Percentiles rank a stretch among this genome's conserved stretches.
Evolutionary conservation across 768 basidiomycete genomes (phyloP).

Genomic region (Serendipita sp.): DNA sequence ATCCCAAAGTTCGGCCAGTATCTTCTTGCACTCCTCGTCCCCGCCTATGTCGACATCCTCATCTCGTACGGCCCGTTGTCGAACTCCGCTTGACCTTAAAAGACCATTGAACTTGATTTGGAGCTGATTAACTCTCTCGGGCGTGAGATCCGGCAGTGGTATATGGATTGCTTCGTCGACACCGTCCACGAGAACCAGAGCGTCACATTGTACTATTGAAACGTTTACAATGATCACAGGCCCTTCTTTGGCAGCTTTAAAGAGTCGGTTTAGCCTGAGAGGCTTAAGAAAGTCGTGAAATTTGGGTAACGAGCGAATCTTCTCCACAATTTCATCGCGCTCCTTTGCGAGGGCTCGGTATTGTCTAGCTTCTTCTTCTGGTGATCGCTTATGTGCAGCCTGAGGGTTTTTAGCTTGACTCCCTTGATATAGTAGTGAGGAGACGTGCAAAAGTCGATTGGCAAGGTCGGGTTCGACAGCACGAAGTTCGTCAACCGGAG

Average conservation of each 20-base stretch:
- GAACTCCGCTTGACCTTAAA: no score
- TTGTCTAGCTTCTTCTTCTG: background rate
- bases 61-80: no score
- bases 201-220: background rate
- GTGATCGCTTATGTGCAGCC: background rate
- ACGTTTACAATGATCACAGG: background rate
- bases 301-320: background rate
- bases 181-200: background rate
- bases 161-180: no score
- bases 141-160: no score
- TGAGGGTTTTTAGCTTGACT: background rate
- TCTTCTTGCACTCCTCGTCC: background rate
- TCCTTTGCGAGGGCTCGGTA: background rate
- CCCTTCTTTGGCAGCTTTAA: background rate
- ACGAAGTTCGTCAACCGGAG: conserved; percentile 16
- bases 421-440: background rate
- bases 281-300: background rate
- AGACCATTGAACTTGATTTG: no score
- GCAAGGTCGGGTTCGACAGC: conserved; percentile 8
- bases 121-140: no score
- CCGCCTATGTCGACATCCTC: no score
- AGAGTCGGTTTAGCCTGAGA: background rate
- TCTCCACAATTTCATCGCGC: background rate
- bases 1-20: background rate
- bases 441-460: background rate